Conservation (phyloP, 2,329 filamentous ascomycete genomes). For the Curvularia hawaiiensis region DNA sequence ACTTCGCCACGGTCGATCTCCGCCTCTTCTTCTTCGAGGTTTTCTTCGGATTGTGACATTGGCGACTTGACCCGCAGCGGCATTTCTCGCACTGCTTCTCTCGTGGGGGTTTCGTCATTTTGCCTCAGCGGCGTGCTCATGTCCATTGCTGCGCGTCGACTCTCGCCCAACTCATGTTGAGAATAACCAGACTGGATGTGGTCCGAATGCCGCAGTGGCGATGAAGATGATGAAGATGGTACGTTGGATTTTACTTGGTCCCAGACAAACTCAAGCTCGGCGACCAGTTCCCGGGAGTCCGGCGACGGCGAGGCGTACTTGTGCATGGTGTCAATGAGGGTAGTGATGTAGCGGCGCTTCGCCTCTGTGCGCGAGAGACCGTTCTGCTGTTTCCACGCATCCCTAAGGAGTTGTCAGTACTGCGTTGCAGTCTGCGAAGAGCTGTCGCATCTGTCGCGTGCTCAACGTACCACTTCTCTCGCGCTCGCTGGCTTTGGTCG, state of each 20-base stretch:
- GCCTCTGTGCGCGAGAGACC: slow-evolving; percentile 87
- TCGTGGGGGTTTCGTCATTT: background rate
- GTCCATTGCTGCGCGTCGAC: slow-evolving; percentile 44
- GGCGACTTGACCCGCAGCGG: slow-evolving; percentile 71
- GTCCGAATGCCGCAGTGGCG: slow-evolving; percentile 44
- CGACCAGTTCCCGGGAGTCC: slow-evolving; percentile 84
- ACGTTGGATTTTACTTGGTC: slow-evolving; percentile 92
- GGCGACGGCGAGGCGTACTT: slow-evolving; percentile 84
- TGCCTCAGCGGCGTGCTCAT: slow-evolving; percentile 18
- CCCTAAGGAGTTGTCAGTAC: slow-evolving; percentile 56
- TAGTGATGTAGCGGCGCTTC: slow-evolving; percentile 91
- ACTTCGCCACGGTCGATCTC: slow-evolving; percentile 45
- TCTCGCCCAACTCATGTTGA: slow-evolving; percentile 46
- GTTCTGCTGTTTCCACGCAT: slow-evolving; percentile 91
- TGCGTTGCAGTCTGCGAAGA: background rate
- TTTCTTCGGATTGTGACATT: slow-evolving; percentile 75
- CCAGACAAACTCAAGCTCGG: slow-evolving; percentile 99
- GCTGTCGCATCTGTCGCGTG: slow-evolving; percentile 37
- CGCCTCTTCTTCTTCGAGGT: slow-evolving; percentile 48
- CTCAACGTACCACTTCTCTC: slow-evolving; percentile 73
- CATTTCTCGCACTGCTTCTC: background rate
- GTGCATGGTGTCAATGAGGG: slow-evolving; percentile 96
- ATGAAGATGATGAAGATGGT: slow-evolving; percentile 62
- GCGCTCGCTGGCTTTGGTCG: slow-evolving; percentile 59
- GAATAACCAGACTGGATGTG: slow-evolving; percentile 39